Evolutionary conservation across 192 early-diverging fungal species (phyloP).

Genomic region (Coemansia sp.): DNA sequence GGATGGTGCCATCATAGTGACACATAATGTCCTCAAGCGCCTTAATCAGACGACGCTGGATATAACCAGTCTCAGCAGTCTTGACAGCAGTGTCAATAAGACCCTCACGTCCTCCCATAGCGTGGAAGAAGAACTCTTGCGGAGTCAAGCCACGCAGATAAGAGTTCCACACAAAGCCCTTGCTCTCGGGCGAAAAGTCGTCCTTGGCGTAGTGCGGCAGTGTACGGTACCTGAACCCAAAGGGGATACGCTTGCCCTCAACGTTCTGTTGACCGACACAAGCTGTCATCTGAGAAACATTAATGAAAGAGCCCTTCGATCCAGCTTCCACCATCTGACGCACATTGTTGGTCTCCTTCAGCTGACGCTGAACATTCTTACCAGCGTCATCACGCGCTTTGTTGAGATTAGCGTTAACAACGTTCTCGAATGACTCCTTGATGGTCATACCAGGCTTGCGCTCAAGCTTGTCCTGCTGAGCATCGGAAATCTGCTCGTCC

Average conservation of each 20-base stretch:
- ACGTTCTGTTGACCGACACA: constrained; percentile 99
- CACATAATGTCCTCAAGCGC: constrained; percentile 97
- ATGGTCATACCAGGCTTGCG: constrained; percentile 89
- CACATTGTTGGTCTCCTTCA: constrained; percentile 93
- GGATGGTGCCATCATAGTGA: constrained; percentile 95
- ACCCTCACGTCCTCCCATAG: constrained; percentile 99
- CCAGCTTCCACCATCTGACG: constrained; percentile 96
- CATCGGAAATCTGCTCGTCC: constrained; percentile 73
- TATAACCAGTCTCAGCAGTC: constrained; percentile 99
- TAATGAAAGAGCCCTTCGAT: constrained; percentile 94
- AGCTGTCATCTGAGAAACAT: constrained; percentile 97
- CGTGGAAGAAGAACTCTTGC: constrained; percentile 99
- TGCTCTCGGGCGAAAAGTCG: constrained; percentile 87
- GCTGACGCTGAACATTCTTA: constrained; percentile 73
- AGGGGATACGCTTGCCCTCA: constrained; percentile 98
- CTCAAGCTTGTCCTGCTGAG: constrained; percentile 83
- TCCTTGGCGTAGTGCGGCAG: constrained; percentile 98
- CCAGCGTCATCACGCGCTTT: constrained; percentile 90
- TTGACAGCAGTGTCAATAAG: constrained; percentile 99
- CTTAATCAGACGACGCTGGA: constrained; percentile 98
- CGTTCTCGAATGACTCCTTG: constrained; percentile 87
- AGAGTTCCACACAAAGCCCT: constrained; percentile 58
- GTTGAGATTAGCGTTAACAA: constrained; percentile 85
- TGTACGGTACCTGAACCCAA: constrained; percentile 91
- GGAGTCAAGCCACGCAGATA: constrained; percentile 85